A percentile compares a stretch with the other conserved stretches of the same genome.
These are phyloP conservation scores for Cydonia oblonga DNA, from an alignment of 331 rosid species.

Conservation along the genomic window DNA sequence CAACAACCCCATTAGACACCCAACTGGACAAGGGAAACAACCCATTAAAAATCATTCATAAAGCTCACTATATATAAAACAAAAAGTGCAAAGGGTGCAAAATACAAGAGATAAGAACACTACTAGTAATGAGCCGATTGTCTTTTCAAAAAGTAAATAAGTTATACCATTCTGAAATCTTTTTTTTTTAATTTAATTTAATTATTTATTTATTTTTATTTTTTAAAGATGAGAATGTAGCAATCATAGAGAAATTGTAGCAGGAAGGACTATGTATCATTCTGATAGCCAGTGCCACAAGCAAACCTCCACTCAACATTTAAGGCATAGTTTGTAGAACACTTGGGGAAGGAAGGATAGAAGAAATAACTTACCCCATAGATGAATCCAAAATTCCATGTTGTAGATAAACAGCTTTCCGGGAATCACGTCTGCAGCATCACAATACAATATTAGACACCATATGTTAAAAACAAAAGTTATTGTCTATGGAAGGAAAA, in stretches of 20 bases:
- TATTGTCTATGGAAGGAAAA: neutral
- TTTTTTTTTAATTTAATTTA: too few relatives aligned
- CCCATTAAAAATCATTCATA: neutral
- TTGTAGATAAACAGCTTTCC: conserved; percentile 79
- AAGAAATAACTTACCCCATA: conserved; percentile 68
- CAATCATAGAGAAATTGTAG: too few relatives aligned
- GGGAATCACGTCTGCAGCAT: conserved; percentile 72
- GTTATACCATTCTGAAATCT: neutral
- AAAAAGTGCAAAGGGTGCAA: neutral
- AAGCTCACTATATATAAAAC: neutral
- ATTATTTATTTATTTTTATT: too few relatives aligned
- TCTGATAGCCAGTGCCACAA: neutral
- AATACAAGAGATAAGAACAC: neutral
- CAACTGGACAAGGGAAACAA: conserved; percentile 42
- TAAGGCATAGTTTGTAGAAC: neutral
- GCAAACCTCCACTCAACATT: neutral
- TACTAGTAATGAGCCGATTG: neutral
- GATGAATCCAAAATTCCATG: conserved; percentile 91
- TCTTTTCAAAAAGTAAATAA: neutral
- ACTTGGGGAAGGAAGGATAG: neutral
- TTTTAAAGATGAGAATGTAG: too few relatives aligned
- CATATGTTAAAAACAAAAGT: neutral
- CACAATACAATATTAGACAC: conserved; percentile 15
- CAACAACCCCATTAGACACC: conserved; percentile 96
- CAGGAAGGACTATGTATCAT: neutral